Base-by-base conservation (phyloP, 2,329 filamentous ascomycete genomes). In the Lecanicillium sp. region DNA sequence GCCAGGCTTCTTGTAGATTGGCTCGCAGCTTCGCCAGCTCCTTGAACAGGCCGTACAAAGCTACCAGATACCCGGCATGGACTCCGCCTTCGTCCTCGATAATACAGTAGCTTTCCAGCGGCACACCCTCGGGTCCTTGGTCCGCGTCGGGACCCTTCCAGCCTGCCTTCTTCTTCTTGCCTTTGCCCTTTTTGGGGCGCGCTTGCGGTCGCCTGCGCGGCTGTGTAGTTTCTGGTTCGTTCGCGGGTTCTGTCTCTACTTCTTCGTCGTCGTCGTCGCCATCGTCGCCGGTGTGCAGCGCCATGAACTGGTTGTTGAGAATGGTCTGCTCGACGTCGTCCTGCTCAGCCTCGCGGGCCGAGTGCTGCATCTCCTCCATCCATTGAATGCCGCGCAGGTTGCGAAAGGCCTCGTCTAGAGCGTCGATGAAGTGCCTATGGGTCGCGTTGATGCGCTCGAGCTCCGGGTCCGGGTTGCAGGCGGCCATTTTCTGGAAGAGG, bases 381-480 rank as follows among this genome's bases (percentile, higher is more conserved):
- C 52, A 58, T 6, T 31, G 29, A 1, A 53, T 44, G 3, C 62
- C 59, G 3, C 64, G 61, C 1, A 68, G 46, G 11, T 49, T 47
- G 1, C 55, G 22, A 27, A 66, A 67, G 1, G 58, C 57, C 4
- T 60, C 44, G 4, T 44, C 51, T 2, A 71, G 55, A 2, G 52
- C 54, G 31, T 68, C 55, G 37, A 70, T 69, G 44, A 68, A 71
- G 28, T 57, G 45, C 32, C 62, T 61, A 45, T 71, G 65, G 1
- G 54, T 53, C 3, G 40, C 44, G 42, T 68, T 69, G 40, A 57
- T 65, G 34, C 48, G 51, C 36, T 63, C 48, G 6, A 64, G 49
- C 7, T 62, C 57, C 5, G 57, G 55, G 29, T 64, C 60, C 4
- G 54, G 51, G n/a, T n/a, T n/a, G n/a, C n/a, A n/a, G 6, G 51